Percentiles rank a stretch among this genome's conserved stretches.
These are phyloP conservation scores for Choiromyces venosus DNA, from an alignment of 495 filamentous ascomycete genomes.

Conservation along the genomic window DNA sequence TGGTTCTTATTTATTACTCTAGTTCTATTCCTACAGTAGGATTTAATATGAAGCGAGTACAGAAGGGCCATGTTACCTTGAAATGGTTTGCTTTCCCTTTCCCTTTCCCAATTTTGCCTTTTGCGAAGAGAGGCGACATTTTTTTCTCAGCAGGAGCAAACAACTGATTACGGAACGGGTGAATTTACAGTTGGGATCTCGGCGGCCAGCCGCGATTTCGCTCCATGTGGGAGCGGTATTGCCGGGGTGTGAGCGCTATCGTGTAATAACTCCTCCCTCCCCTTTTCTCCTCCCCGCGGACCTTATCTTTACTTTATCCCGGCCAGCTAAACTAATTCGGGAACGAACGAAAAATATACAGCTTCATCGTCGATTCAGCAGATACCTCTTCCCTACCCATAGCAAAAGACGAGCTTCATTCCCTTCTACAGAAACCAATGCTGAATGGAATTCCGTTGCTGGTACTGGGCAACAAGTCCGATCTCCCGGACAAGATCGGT, in stretches of 20 bases:
- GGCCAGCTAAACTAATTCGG: conserved; percentile 18
- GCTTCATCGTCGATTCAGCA: conserved; percentile 91
- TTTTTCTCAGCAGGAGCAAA: neutral
- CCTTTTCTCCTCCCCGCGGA: neutral
- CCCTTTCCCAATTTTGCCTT: conserved; percentile 32
- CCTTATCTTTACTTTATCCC: neutral
- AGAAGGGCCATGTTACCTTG: conserved; percentile 96
- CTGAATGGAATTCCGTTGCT: conserved; percentile 87
- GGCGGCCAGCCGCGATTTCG: conserved; percentile 95
- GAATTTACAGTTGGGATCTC: conserved; percentile 71
- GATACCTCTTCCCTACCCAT: conserved; percentile 74
- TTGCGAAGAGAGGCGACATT: conserved; percentile 19
- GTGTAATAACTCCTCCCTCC: conserved; percentile 54
- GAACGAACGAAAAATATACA: conserved; percentile 35
- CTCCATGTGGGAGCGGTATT: conserved; percentile 99
- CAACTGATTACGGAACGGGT: neutral
- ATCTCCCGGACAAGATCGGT: conserved; percentile 76
- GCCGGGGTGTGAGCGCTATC: conserved; percentile 93
- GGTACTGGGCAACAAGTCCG: conserved; percentile 97
- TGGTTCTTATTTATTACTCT: conserved; percentile 25
- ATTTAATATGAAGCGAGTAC: conserved; percentile 98
- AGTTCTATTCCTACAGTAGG: conserved; percentile 98
- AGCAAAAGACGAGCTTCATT: conserved; percentile 85
- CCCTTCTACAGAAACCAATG: conserved; percentile 75
- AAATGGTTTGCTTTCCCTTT: conserved; percentile 63